Evolutionary conservation across 495 filamentous ascomycete species (phyloP), one percentile per base, ranked within the genome.

Genomic region (Aspergillus ellipticus): DNA sequence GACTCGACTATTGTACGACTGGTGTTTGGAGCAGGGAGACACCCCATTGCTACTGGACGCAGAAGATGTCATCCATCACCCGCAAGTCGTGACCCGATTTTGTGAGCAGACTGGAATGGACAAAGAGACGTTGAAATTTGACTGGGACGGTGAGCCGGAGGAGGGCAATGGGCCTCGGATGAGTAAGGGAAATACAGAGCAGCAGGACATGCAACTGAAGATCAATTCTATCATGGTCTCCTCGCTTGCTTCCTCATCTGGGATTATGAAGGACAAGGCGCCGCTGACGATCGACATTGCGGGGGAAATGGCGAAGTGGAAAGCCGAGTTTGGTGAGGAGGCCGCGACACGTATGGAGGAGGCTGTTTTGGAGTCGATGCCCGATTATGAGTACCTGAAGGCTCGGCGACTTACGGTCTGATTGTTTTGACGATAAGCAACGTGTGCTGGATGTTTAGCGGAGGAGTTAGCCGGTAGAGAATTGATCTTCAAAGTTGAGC

Each of bases 331-430:
- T 61, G 78, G 76, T 0, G 69, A 74, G 37, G 70, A 70, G 26
- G 47, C 57, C 0, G 74, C 61, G 8, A 50, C 41, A 28, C 57
- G 64, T 20, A 33, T 81, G 1, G 74, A 75, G 56, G 48, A 59
- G 46, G 61, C 56, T 51, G 76, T 79, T 1, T 39, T 58, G 33
- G 67, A 57, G n/a, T 68, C 73, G 1, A 78, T 79, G 76, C 57
- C 62, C 2, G 76, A 81, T 55, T 81, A 78, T 62, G 70, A 77
- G 60, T 76, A 69, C 61, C 53, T 81, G 33, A 75, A 65, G 56
- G 68, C 58, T 29, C 66, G 68, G 19, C 65, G 74, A 47, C 20
- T 58, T 26, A 53, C 3, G 20, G 43, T 6, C 7, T 47, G 11
- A 26, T 13, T 47, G 9, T 9, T 47, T 5, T 31, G 5, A 10